A percentile compares a stretch with the other conserved stretches of the same genome.
phyloP scores from a whole-genome alignment of 192 early-diverging fungal genomes.

The Entophlyctis luteolus region DNA sequence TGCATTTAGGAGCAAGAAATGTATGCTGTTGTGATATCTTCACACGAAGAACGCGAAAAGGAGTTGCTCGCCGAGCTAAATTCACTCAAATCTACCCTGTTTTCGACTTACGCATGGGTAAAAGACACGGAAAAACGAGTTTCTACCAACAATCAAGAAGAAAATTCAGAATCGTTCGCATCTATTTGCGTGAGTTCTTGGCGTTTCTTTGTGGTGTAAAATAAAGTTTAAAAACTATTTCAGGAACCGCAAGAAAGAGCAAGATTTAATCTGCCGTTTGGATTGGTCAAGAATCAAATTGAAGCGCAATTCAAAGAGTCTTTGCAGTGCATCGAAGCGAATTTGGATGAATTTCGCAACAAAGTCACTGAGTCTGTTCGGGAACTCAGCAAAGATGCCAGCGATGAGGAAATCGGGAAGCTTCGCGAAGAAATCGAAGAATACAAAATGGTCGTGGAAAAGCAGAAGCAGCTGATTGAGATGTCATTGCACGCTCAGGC shows the following conservation, averaged over 20 bases:
- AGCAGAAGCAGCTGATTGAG: constrained; percentile 40
- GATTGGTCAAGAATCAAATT: not conserved
- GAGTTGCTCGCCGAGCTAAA: constrained; percentile 1
- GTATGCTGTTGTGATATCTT: not conserved
- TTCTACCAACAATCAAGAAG: no score
- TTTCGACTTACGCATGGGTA: not conserved
- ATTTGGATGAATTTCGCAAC: not conserved
- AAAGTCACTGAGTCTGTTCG: no score
- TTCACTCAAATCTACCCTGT: not conserved
- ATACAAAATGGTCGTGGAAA: constrained; percentile 48
- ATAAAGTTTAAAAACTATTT: not conserved
- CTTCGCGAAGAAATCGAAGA: constrained; percentile 19
- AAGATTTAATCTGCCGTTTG: constrained; percentile 16
- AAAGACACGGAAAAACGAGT: no score
- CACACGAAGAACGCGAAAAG: constrained; percentile 18
- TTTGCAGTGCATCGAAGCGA: not conserved
- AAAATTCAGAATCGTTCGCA: no score
- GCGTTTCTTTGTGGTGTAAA: no score
- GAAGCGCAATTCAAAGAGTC: not conserved
- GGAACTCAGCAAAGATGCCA: no score
- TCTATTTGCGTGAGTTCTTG: no score
- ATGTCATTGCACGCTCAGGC: constrained; percentile 25
- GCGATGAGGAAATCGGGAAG: not conserved
- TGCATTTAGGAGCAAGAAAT: constrained; percentile 17
- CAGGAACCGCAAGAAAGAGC: constrained; percentile 17